Evolutionary conservation across 305 asterid genomes (phyloP).

Genomic region (Petunia hybrid): DNA sequence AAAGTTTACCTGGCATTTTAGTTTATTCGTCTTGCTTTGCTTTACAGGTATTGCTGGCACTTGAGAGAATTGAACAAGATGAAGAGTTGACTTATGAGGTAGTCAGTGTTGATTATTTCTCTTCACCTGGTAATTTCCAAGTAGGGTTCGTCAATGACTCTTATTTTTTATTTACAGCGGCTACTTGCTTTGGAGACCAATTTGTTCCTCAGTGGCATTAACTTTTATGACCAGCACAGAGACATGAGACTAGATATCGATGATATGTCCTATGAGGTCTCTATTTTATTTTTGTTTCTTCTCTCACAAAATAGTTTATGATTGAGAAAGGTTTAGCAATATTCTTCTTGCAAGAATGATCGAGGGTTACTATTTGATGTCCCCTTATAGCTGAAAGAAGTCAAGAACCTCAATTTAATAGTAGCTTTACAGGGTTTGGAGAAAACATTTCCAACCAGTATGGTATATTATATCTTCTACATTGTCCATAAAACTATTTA

Average conservation of each 20-base stretch:
- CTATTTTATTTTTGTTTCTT: not conserved
- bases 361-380: not conserved
- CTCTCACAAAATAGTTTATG: conserved; percentile 10
- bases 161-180: conserved; percentile 55
- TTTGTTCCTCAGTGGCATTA: conserved; percentile 63
- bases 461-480: not conserved
- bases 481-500: not conserved
- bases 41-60: conserved; percentile 62
- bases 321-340: not conserved
- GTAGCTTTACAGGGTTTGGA: not conserved
- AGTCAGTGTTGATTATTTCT: conserved; percentile 25
- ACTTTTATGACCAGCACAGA: conserved; percentile 76
- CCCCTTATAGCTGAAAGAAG: not conserved
- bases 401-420: not conserved
- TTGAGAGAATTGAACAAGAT: conserved; percentile 61
- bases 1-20: conserved; percentile 25
- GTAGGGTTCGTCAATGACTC: not conserved
- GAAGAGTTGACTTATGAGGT: conserved; percentile 61
- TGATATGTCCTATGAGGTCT: conserved; percentile 93
- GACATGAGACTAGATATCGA: conserved; percentile 91
- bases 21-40: conserved; percentile 20
- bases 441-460: not conserved
- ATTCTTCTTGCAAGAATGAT: not conserved
- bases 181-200: conserved; percentile 67
- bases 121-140: not conserved